These are phyloP conservation scores for Antarctomyces pellizariae DNA, from an alignment of 495 filamentous ascomycete species.

Conservation along the genomic window DNA sequence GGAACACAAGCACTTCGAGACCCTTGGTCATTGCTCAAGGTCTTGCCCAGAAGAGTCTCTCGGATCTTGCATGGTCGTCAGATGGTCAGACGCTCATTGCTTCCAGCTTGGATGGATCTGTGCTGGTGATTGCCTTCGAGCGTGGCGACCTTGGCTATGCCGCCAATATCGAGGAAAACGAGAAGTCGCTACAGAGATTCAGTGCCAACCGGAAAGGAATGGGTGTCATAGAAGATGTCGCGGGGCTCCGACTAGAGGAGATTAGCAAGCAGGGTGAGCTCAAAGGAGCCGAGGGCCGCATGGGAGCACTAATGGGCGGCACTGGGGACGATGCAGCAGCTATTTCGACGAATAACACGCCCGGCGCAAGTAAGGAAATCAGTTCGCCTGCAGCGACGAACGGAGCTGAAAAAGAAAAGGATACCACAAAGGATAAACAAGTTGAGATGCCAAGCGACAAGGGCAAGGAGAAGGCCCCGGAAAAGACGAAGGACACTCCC, in stretches of 20 bases:
- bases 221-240: conserved; percentile 74
- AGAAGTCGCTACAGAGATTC: conserved; percentile 77
- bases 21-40: conserved; percentile 79
- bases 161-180: conserved; percentile 62
- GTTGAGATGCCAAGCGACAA: conserved; percentile 15
- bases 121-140: conserved; percentile 52
- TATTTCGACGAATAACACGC: conserved; percentile 9
- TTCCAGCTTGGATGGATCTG: conserved; percentile 69
- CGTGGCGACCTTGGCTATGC: conserved; percentile 51
- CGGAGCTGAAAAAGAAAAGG: conserved; percentile 8
- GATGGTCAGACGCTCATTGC: conserved; percentile 73
- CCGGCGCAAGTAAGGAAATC: neutral
- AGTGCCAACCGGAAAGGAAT: conserved; percentile 66
- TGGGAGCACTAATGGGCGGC: conserved; percentile 96
- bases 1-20: conserved; percentile 85
- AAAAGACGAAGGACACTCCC: conserved; percentile 33
- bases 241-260: conserved; percentile 69
- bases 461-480: conserved; percentile 21
- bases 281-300: conserved; percentile 71
- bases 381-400: conserved; percentile 2
- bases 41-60: conserved; percentile 68
- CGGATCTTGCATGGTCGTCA: conserved; percentile 85
- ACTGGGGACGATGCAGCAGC: conserved; percentile 17
- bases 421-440: conserved; percentile 12
- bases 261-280: conserved; percentile 77